Conservation (phyloP, 345 rosid genomes). For the Syzygium aromaticum region DNA sequence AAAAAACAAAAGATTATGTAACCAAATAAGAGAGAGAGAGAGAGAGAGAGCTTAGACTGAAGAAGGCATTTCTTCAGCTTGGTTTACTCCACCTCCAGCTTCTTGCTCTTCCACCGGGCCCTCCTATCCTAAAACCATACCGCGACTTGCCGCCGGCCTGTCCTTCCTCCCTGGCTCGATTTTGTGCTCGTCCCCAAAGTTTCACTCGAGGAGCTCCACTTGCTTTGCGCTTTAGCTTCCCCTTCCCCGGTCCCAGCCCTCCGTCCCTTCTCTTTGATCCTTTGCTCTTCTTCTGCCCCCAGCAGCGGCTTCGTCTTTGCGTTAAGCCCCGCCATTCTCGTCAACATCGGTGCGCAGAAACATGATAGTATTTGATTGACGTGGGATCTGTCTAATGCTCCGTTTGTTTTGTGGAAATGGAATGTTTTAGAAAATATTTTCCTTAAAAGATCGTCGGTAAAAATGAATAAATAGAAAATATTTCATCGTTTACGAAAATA, state of each 20-base stretch:
- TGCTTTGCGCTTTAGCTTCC: constrained; percentile 73
- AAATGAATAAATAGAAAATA: too few relatives aligned
- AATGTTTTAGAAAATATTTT: too few relatives aligned
- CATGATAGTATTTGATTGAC: too few relatives aligned
- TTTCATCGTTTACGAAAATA: too few relatives aligned
- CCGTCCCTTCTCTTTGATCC: constrained; percentile 6
- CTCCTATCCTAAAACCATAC: constrained; percentile 94
- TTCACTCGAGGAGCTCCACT: constrained; percentile 47
- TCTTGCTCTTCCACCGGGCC: constrained; percentile 76
- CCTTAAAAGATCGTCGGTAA: too few relatives aligned
- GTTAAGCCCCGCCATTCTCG: not conserved
- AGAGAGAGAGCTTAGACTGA: constrained; percentile 41
- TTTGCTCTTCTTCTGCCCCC: constrained; percentile 45
- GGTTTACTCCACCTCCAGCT: constrained; percentile 64
- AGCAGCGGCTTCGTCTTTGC: not conserved
- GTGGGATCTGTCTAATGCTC: too few relatives aligned
- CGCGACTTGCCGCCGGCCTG: constrained; percentile 80
- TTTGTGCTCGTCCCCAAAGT: constrained; percentile 63
- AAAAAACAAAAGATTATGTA: not conserved
- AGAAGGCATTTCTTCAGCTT: constrained; percentile 57
- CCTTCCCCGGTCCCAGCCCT: constrained; percentile 27
- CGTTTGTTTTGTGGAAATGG: too few relatives aligned
- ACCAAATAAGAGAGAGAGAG: not conserved
- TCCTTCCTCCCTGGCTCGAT: constrained; percentile 81
- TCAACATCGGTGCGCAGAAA: too few relatives aligned